Conservation (phyloP, 306 rosid genomes). For the Pterocarpus macrocarpus region DNA sequence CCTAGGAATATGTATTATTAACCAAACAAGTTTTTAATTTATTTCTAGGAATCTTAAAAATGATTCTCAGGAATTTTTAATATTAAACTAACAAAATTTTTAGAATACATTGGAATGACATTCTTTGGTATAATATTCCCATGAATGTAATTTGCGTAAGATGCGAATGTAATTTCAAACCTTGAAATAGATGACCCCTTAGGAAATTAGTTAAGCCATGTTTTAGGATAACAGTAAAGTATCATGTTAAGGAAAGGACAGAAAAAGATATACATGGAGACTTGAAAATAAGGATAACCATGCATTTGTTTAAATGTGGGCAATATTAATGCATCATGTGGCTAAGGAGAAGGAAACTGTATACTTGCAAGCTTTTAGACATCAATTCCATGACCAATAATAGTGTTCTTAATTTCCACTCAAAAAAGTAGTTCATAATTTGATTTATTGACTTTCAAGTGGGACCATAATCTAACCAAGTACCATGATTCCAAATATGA, state of each 20-base stretch:
- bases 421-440: neutral
- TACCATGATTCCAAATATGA: constrained; percentile 19
- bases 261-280: constrained; percentile 10
- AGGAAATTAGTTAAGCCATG: constrained; percentile 8
- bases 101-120: too few species aligned
- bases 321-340: neutral
- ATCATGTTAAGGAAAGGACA: constrained; percentile 11
- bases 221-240: constrained; percentile 15
- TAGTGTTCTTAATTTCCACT: constrained; percentile 5
- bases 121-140: too few species aligned
- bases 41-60: too few species aligned
- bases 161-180: too few species aligned
- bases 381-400: constrained; percentile 24
- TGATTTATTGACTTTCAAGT: constrained; percentile 20
- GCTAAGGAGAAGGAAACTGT: constrained; percentile 7
- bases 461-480: neutral
- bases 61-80: too few species aligned
- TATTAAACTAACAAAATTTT: too few species aligned
- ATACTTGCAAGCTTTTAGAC: neutral
- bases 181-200: too few species aligned
- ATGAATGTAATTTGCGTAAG: too few species aligned
- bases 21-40: too few species aligned
- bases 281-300: neutral
- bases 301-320: constrained; percentile 22
- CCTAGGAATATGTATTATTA: too few species aligned